Conservation (phyloP, 2,329 filamentous ascomycete species). For the Passalora sequoiae region DNA sequence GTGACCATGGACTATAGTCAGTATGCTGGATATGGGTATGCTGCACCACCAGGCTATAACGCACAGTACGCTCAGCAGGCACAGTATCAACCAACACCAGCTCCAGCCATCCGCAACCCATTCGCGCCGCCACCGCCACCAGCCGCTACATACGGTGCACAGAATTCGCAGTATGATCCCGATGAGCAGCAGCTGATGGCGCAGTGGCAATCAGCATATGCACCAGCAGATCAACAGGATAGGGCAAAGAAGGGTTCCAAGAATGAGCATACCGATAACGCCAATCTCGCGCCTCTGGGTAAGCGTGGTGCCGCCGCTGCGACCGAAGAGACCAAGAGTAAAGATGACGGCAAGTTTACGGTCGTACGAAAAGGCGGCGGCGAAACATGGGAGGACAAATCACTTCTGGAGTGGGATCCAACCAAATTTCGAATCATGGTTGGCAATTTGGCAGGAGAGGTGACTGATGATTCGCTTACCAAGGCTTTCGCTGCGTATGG, state of each 20-base stretch:
- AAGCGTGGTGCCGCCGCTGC: conserved; percentile 16
- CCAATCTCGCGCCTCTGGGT: conserved; percentile 16
- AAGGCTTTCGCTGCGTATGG: conserved; percentile 94
- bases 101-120: conserved; percentile 76
- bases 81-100: conserved; percentile 38
- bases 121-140: conserved; percentile 56
- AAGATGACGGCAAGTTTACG: conserved; percentile 44
- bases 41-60: conserved; percentile 18
- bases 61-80: conserved; percentile 32
- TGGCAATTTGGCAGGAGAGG: conserved; percentile 93
- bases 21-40: conserved; percentile 20
- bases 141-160: conserved; percentile 19
- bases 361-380: conserved; percentile 85
- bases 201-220: conserved; percentile 70
- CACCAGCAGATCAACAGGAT: conserved; percentile 18
- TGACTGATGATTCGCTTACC: conserved; percentile 88
- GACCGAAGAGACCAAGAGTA: conserved; percentile 8
- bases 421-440: conserved; percentile 92
- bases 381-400: conserved; percentile 83
- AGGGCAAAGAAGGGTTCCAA: conserved; percentile 17
- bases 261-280: conserved; percentile 15
- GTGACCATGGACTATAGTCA: conserved; percentile 12
- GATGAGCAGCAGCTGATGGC: conserved; percentile 89
- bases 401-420: conserved; percentile 92
- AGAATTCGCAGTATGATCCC: conserved; percentile 54